Conservation (phyloP, 2,329 filamentous ascomycete species). For the Stagonosporopsis rhizophila region DNA sequence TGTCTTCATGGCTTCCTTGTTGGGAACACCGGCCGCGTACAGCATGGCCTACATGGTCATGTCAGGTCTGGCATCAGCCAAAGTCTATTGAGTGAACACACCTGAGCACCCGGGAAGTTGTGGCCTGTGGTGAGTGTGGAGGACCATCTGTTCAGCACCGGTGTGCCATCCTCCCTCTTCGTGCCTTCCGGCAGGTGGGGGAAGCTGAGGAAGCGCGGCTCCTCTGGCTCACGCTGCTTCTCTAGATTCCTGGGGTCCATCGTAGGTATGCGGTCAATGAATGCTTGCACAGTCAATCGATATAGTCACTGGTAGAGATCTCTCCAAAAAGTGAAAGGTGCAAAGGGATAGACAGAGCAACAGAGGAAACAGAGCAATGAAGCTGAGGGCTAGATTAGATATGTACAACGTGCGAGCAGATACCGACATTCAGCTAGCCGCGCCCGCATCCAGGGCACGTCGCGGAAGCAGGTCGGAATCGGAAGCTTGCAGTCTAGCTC, state of each 20-base stretch:
- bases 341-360: background rate
- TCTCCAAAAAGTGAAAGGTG: background rate
- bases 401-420: constrained; percentile 26
- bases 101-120: constrained; percentile 92
- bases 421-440: constrained; percentile 31
- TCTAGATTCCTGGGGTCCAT: constrained; percentile 49
- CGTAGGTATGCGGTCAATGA: constrained; percentile 10
- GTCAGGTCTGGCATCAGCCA: background rate
- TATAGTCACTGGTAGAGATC: background rate
- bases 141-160: constrained; percentile 85
- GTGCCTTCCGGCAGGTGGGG: constrained; percentile 61
- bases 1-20: constrained; percentile 84
- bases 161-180: constrained; percentile 62
- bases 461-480: constrained; percentile 24
- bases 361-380: constrained; percentile 3
- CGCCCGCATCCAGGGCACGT: constrained; percentile 23
- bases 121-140: constrained; percentile 80
- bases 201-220: constrained; percentile 63
- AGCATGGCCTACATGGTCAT: constrained; percentile 82
- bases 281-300: background rate
- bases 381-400: constrained; percentile 29
- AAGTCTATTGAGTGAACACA: constrained; percentile 45
- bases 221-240: constrained; percentile 47
- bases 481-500: constrained; percentile 20
- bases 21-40: constrained; percentile 88